These are phyloP conservation scores for Erucastrum elatum DNA, from an alignment of 345 rosid genomes.

Conservation along the genomic window DNA sequence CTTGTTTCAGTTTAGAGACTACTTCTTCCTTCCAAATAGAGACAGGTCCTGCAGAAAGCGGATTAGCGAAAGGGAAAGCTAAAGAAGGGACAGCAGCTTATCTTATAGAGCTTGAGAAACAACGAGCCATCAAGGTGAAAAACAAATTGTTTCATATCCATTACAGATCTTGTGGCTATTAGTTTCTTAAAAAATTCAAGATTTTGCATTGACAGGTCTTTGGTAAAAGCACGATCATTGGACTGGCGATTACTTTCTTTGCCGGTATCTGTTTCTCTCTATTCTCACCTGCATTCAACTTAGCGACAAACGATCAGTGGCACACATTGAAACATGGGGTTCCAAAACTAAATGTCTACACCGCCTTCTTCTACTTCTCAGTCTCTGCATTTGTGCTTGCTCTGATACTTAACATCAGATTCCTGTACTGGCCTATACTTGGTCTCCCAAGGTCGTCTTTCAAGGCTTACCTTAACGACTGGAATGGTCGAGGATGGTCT, in stretches of 20 bases:
- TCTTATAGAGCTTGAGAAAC: slow-evolving; percentile 72
- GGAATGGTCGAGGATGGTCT: slow-evolving; percentile 88
- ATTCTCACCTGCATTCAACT: slow-evolving; percentile 88
- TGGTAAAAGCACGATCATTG: slow-evolving; percentile 63
- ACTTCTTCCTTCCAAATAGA: slow-evolving; percentile 29
- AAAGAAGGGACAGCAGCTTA: slow-evolving; percentile 59
- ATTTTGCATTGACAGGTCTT: slow-evolving; percentile 51
- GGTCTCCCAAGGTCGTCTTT: slow-evolving; percentile 61
- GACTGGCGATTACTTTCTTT: slow-evolving; percentile 61
- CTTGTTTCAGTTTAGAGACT: slow-evolving; percentile 45
- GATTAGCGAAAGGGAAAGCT: slow-evolving; percentile 42
- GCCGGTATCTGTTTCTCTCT: slow-evolving; percentile 79
- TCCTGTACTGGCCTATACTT: slow-evolving; percentile 66
- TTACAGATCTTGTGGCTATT: not conserved
- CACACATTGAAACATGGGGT: slow-evolving; percentile 67
- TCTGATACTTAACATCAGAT: slow-evolving; percentile 53
- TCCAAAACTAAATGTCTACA: slow-evolving; percentile 66
- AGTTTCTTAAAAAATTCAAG: not conserved
- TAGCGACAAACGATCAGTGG: slow-evolving; percentile 90
- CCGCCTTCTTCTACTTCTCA: slow-evolving; percentile 81
- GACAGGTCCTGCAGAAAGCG: slow-evolving; percentile 26
- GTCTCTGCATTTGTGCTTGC: slow-evolving; percentile 59
- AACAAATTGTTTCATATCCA: not conserved
- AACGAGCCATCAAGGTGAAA: slow-evolving; percentile 72
- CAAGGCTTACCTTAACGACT: slow-evolving; percentile 65